Evolutionary conservation across 2,329 filamentous ascomycete genomes (phyloP), one percentile per base, ranked within the genome.

Genomic region (Ascochyta fabae): DNA sequence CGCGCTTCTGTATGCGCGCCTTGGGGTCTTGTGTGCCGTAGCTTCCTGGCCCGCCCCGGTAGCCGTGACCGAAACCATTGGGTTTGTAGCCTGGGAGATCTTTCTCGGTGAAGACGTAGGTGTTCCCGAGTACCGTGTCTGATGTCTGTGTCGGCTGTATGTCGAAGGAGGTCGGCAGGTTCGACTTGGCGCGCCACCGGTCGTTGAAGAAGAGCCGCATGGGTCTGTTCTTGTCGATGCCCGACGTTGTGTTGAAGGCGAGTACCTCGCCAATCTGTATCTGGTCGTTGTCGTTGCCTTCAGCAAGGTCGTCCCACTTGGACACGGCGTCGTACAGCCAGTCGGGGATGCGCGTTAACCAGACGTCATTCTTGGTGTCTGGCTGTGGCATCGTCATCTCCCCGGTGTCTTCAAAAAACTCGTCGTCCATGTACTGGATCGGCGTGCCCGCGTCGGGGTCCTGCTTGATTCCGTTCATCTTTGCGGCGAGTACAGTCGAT

Each of bases 71-170:
- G 38, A 65, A 68, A 29, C 66, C 69, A 29, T 66, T 69, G 4
- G 72, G 68, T 58, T 83, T 83, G 77, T 87, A 92, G 34, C 91
- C 91, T 0, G 92, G 90, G 22, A 96, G 83, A 69, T 98, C 92
- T 74, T 96, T 92, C 77, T 99, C 95, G 36, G 90, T 92, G 72
- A 99, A 99, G 53, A 98, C 81, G 72, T 90, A 96, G 19, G 92
- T 95, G 76, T 96, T 97, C 68, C 86, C 86, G 31, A 94, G 86
- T n/a, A 84, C 78, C 1, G 64, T 60, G 36, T 86, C 84, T 23
- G 84, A 87, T 1, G 60, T 58, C 12, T 59, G 36, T 16, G 65
- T 56, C 42, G 92, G 82, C 42, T 92, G 87, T 54, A 98, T 79
- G 63, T 91, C 85, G 77, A 97, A 99, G 70, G 96, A 92, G 70